Percentiles rank a stretch among this genome's conserved stretches.
These are phyloP conservation scores for Dictyostelium purpureum DNA, from an alignment of 78 protist genomes.

Conservation along the genomic window DNA sequence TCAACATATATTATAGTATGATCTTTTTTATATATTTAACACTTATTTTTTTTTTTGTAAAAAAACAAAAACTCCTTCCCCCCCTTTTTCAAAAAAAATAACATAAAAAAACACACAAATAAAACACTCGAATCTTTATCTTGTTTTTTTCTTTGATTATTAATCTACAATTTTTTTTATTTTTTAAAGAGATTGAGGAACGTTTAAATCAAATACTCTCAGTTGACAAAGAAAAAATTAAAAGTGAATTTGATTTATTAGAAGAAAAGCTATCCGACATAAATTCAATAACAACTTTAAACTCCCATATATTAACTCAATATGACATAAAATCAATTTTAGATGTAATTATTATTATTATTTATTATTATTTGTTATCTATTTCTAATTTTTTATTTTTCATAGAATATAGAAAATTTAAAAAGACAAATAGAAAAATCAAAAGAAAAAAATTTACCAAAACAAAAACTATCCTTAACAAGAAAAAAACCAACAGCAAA, in stretches of 20 bases:
- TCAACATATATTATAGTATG: no score
- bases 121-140: no score
- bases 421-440: background rate
- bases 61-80: no score
- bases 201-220: background rate
- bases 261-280: background rate
- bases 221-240: background rate
- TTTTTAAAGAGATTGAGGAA: background rate
- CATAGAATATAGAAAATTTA: background rate
- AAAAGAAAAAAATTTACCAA: slow-evolving; percentile 43
- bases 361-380: background rate
- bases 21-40: no score
- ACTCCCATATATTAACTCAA: slow-evolving; percentile 15
- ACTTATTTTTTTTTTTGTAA: no score
- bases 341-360: background rate
- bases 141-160: no score
- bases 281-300: background rate
- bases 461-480: slow-evolving; percentile 30
- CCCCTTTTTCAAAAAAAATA: no score
- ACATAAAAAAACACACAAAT: no score
- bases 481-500: slow-evolving; percentile 38
- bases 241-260: background rate
- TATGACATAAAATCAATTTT: slow-evolving; percentile 16
- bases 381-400: background rate
- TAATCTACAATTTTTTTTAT: background rate